These are phyloP conservation scores for Puccinia polysora DNA, from an alignment of 1,284 basidiomycete species.

Conservation along the genomic window DNA sequence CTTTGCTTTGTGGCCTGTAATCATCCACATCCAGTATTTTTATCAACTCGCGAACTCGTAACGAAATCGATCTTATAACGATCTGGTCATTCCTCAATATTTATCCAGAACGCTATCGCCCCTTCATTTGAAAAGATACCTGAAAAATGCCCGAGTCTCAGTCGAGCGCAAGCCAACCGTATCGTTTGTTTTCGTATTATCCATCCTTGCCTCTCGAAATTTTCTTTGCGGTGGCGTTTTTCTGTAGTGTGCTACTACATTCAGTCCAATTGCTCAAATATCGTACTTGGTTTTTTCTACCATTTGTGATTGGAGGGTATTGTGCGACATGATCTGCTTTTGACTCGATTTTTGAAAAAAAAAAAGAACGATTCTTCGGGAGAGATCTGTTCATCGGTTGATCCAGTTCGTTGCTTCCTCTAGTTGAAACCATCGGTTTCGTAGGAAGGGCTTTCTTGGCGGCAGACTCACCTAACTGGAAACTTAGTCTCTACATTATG, in stretches of 20 bases:
- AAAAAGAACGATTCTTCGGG: too few relatives aligned
- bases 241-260: background rate
- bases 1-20: too few relatives aligned
- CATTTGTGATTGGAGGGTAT: slow-evolving; percentile 17
- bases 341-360: background rate
- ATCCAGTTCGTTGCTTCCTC: background rate
- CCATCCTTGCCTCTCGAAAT: background rate
- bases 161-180: background rate
- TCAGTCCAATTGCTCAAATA: background rate
- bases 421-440: slow-evolving; percentile 19
- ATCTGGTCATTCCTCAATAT: too few relatives aligned
- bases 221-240: slow-evolving; percentile 9
- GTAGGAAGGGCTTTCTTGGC: background rate
- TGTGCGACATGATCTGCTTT: background rate
- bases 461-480: background rate
- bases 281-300: slow-evolving; percentile 4
- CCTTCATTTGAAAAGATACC: too few relatives aligned
- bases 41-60: too few relatives aligned
- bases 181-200: background rate
- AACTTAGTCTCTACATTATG: background rate
- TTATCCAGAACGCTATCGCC: background rate
- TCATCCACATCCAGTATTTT: too few relatives aligned
- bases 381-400: background rate
- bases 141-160: too few relatives aligned
- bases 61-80: too few relatives aligned